phyloP scores from a whole-genome alignment of 2,329 filamentous ascomycete genomes.

The Neonectria punicea region DNA sequence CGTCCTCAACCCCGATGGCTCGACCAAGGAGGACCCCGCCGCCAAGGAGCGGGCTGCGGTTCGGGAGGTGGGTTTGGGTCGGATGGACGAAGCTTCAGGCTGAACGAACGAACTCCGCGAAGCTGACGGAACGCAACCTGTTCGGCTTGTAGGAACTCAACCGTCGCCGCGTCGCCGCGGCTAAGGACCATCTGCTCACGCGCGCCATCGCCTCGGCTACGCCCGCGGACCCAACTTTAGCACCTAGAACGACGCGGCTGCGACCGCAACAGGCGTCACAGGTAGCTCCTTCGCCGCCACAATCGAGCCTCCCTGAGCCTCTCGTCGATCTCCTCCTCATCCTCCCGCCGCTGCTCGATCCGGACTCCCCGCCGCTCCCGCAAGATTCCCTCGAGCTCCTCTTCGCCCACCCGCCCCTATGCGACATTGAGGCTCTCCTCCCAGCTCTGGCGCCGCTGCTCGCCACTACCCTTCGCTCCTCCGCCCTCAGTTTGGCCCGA shows the following conservation, averaged over 20 bases:
- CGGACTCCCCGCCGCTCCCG: constrained; percentile 47
- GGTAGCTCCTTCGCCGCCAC: constrained; percentile 30
- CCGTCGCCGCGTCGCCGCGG: constrained; percentile 57
- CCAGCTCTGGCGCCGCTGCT: constrained; percentile 59
- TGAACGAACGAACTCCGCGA: not conserved
- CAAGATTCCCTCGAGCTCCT: constrained; percentile 54
- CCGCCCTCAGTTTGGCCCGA: constrained; percentile 60
- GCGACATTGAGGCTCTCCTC: constrained; percentile 58
- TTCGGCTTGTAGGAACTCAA: constrained; percentile 57
- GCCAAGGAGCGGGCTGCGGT: constrained; percentile 62
- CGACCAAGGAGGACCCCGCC: constrained; percentile 63
- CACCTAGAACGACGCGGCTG: constrained; percentile 38
- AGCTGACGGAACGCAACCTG: not conserved
- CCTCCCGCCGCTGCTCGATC: constrained; percentile 60
- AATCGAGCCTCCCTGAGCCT: constrained; percentile 51
- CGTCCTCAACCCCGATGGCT: constrained; percentile 67
- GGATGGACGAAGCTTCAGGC: not conserved
- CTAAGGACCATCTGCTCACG: constrained; percentile 62
- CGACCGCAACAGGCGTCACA: constrained; percentile 36
- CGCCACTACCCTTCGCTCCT: constrained; percentile 60
- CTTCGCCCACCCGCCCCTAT: constrained; percentile 61
- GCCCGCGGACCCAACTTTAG: constrained; percentile 42
- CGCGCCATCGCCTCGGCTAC: constrained; percentile 60
- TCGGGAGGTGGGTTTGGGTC: constrained; percentile 54
- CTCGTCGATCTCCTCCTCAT: constrained; percentile 66